A percentile compares a stretch with the other conserved stretches of the same genome.
phyloP scores from a whole-genome alignment of 768 basidiomycete genomes.

The Mrakia frigida region DNA sequence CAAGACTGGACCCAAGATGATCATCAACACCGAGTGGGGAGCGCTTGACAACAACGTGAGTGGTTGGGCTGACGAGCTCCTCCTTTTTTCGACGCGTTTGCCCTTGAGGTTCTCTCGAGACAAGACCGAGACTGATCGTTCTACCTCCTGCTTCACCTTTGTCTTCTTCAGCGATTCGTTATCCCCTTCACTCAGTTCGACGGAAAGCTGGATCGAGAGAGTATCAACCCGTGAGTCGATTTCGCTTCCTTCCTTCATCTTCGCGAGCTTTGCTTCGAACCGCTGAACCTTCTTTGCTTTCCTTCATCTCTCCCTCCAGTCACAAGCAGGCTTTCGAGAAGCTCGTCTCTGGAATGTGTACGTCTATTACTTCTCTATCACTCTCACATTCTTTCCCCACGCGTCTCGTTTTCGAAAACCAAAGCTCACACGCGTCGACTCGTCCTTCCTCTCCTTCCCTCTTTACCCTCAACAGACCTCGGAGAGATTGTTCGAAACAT shows the following conservation, averaged over 20 bases:
- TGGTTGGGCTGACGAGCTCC: too few relatives aligned
- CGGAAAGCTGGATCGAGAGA: constrained; percentile 83
- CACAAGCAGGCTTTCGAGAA: constrained; percentile 92
- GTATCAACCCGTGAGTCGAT: constrained; percentile 69
- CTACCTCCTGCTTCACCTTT: neutral
- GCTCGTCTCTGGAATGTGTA: constrained; percentile 93
- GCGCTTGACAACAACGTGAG: constrained; percentile 88
- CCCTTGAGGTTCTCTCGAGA: neutral
- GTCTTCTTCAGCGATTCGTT: constrained; percentile 58
- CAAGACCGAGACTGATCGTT: neutral
- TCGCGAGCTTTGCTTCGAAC: neutral
- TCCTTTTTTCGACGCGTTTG: too few relatives aligned
- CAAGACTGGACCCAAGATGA: constrained; percentile 61
- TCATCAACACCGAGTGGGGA: constrained; percentile 98
- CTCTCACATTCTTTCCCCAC: constrained; percentile 34
- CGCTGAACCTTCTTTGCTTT: neutral
- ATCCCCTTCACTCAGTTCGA: constrained; percentile 87
- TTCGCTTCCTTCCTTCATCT: neutral
- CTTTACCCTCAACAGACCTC: constrained; percentile 51
- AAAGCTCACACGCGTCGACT: neutral
- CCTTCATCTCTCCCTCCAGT: constrained; percentile 34
- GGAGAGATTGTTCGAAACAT: constrained; percentile 88
- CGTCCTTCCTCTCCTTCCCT: neutral
- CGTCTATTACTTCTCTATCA: neutral
- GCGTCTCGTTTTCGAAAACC: neutral